Percentiles rank a stretch among this genome's conserved stretches.
Evolutionary conservation across 2,329 filamentous ascomycete genomes (phyloP).

Genomic region (Colletotrichum lindemuthianum): DNA sequence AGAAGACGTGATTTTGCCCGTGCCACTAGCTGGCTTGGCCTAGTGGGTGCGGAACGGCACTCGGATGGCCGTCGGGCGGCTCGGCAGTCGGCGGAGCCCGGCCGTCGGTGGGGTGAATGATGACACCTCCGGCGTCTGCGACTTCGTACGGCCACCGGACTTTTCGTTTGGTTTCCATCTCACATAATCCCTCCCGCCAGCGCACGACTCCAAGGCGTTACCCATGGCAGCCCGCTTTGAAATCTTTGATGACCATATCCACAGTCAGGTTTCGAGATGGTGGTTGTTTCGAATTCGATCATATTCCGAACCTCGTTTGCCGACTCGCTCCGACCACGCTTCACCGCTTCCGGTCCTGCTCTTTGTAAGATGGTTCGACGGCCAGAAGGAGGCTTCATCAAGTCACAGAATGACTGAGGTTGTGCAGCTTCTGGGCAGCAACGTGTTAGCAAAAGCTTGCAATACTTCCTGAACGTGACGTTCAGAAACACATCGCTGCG

Average conservation of each 20-base stretch:
- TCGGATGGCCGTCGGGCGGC: slow-evolving; percentile 29
- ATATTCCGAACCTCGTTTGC: slow-evolving; percentile 14
- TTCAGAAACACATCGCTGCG: too few relatives aligned
- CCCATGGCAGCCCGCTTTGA: slow-evolving; percentile 17
- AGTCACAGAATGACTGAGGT: neutral
- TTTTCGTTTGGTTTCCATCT: slow-evolving; percentile 9
- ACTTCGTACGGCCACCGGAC: slow-evolving; percentile 10
- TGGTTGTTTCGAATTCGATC: slow-evolving; percentile 18
- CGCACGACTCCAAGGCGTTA: slow-evolving; percentile 11
- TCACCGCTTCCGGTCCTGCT: slow-evolving; percentile 12
- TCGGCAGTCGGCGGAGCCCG: slow-evolving; percentile 28
- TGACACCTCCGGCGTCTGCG: slow-evolving; percentile 8
- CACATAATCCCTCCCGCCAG: slow-evolving; percentile 18
- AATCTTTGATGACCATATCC: slow-evolving; percentile 22
- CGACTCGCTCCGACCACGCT: slow-evolving; percentile 3
- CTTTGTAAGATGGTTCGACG: neutral
- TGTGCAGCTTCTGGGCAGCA: too few relatives aligned
- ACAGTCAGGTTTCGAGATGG: slow-evolving; percentile 23
- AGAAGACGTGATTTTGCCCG: slow-evolving; percentile 33
- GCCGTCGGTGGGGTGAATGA: slow-evolving; percentile 14
- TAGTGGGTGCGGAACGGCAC: slow-evolving; percentile 22
- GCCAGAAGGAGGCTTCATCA: neutral
- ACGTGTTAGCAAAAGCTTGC: too few relatives aligned
- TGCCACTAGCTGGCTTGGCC: slow-evolving; percentile 30
- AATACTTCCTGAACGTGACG: too few relatives aligned